Conservation (phyloP, 2,329 filamentous ascomycete genomes). For the Diaporthe aspalathi region DNA sequence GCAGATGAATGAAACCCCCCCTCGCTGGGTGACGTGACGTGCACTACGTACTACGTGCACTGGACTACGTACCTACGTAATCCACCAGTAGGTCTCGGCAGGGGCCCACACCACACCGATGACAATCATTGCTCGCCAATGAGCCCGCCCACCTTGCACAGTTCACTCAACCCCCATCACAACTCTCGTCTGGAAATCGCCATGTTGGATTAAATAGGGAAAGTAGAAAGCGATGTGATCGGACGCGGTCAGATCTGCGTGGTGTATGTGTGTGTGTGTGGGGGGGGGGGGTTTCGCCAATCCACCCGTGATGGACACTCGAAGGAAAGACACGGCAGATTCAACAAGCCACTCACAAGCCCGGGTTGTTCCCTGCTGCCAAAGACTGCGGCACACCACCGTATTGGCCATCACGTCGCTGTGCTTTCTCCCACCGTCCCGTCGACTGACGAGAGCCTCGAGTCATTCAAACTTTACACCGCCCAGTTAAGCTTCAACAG, state of each 20-base stretch:
- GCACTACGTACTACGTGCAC: neutral
- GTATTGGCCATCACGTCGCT: neutral
- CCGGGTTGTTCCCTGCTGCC: neutral
- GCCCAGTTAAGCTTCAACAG: neutral
- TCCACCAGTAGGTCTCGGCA: too few relatives aligned
- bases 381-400: neutral
- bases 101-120: conserved; percentile 2
- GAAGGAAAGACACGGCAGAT: neutral
- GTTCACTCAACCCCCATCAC: neutral
- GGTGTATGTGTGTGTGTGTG: too few relatives aligned
- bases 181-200: neutral
- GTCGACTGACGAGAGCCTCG: neutral
- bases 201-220: neutral
- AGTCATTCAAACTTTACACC: conserved; percentile 25
- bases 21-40: neutral
- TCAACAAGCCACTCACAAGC: neutral
- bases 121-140: too few relatives aligned
- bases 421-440: neutral
- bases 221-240: neutral
- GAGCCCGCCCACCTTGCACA: too few relatives aligned
- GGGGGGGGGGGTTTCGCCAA: too few relatives aligned
- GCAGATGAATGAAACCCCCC: neutral
- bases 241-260: neutral
- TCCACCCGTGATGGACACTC: too few relatives aligned
- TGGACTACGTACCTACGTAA: too few relatives aligned